Percentiles rank a stretch among this genome's conserved stretches.
Evolutionary conservation across 805 yeast genomes (phyloP).

Genomic region (Starmera caribaea): DNA sequence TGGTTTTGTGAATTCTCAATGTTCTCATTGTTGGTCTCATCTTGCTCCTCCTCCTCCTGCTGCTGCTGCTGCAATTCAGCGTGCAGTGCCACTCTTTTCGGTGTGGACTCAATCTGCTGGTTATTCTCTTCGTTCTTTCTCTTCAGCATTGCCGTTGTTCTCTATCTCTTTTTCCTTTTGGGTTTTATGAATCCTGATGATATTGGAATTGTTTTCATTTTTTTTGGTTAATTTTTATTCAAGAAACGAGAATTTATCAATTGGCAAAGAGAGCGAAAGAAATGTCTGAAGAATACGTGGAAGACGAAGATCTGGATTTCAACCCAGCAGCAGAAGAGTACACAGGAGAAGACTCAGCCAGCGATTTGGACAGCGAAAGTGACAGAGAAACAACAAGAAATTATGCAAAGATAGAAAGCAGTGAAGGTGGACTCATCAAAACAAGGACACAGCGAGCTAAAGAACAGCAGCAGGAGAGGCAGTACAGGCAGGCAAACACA

Average conservation of each 20-base stretch:
- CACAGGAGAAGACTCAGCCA: slow-evolving; percentile 20
- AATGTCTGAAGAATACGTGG: slow-evolving; percentile 8
- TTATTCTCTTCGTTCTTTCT: slow-evolving; percentile 54
- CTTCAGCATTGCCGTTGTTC: slow-evolving; percentile 28
- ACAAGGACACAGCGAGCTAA: slow-evolving; percentile 55
- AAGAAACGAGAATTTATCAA: not conserved
- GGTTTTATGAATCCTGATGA: slow-evolving; percentile 1
- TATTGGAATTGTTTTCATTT: not conserved
- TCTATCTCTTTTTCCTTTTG: slow-evolving; percentile 32
- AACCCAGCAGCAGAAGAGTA: slow-evolving; percentile 14
- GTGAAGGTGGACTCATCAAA: slow-evolving; percentile 53
- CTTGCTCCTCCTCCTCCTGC: not conserved
- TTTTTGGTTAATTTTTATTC: not conserved
- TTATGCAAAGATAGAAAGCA: slow-evolving; percentile 35
- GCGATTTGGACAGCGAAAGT: slow-evolving; percentile 27
- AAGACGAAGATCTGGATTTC: slow-evolving; percentile 8
- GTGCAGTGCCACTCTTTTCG: slow-evolving; percentile 60
- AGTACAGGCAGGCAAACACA: slow-evolving; percentile 9
- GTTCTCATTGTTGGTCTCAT: slow-evolving; percentile 2
- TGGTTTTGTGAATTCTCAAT: slow-evolving; percentile 1
- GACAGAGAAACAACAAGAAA: slow-evolving; percentile 23
- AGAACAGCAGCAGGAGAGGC: slow-evolving; percentile 26
- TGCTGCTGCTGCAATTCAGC: slow-evolving; percentile 33
- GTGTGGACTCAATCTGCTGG: slow-evolving; percentile 35
- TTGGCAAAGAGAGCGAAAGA: not conserved